Evolutionary conservation across 2,329 filamentous ascomycete species (phyloP), one percentile per base, ranked within the genome.

Genomic region (Plenodomus lindquistii): DNA sequence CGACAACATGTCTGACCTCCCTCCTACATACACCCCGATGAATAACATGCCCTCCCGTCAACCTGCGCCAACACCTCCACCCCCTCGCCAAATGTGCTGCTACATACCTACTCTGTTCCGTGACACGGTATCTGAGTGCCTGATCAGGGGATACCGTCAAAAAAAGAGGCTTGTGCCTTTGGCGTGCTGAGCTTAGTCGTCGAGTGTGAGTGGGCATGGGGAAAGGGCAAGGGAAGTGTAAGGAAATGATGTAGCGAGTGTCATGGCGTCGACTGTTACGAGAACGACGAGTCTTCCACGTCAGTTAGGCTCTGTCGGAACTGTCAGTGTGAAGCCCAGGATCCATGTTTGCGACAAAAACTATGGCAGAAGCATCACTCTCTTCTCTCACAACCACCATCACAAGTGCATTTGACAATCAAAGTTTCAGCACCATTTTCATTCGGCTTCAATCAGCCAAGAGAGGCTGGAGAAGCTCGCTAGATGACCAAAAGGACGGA

Each of bases 81-180:
- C n/a, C n/a, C n/a, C n/a, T n/a, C n/a, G n/a, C n/a, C n/a, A n/a
- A n/a, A n/a, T n/a, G n/a, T n/a, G n/a, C n/a, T n/a, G n/a, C n/a
- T n/a, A n/a, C n/a, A n/a, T n/a, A n/a, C 46, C 8, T 45, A 50
- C 3, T 21, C 53, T 2, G 27, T 65, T 3, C 51, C 57, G 1
- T 45, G 27, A 52, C 43, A 27, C 31, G 66, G 21, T 52, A 46
- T 34, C 29, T 67, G 34, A 50, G 57, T 17, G 42, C 66, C 4
- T 65, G 48, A 59, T 34, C 34, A 51, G 13, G 42, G 40, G 19
- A 36, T 50, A 35, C 42, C 20, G 17, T 29, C 46, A 18, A 41
- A 35, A 29, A 43, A 16, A 11, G 47, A 49, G 3, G 40, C 49
- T 16, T 46, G 51, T 6, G 43, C 56, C 5, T 57, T 60, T 46